Percentiles rank a stretch among this genome's conserved stretches.
These are phyloP conservation scores for Microcos paniculata DNA, from an alignment of 345 rosid genomes.

Conservation along the genomic window DNA sequence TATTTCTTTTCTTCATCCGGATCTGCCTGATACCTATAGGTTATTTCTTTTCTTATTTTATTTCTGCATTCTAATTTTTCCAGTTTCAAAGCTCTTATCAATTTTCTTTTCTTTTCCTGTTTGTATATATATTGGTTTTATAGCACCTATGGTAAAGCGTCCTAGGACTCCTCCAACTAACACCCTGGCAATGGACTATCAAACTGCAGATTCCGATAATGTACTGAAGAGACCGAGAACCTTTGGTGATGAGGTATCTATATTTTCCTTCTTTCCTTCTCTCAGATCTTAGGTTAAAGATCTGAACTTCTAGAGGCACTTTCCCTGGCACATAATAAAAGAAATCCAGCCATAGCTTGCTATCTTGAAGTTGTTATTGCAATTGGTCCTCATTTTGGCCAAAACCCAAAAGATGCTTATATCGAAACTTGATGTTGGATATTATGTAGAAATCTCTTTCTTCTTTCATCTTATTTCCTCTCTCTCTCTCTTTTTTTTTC, in stretches of 20 bases:
- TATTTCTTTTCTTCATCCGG: not conserved
- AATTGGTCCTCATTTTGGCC: not conserved
- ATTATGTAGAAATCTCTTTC: not conserved
- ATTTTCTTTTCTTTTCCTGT: not conserved
- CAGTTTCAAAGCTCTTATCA: not conserved
- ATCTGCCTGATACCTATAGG: not conserved
- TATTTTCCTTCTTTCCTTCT: not conserved
- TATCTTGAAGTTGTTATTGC: not conserved
- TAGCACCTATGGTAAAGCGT: conserved; percentile 22
- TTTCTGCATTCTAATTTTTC: not conserved
- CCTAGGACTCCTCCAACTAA: conserved; percentile 26
- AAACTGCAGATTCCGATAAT: conserved; percentile 29
- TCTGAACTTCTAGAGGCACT: not conserved
- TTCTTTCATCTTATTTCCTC: not conserved
- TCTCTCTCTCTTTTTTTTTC: too few species aligned
- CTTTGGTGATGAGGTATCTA: conserved; percentile 35
- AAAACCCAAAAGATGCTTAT: not conserved
- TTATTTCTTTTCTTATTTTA: not conserved
- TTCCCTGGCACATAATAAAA: too few species aligned
- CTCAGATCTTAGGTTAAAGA: not conserved
- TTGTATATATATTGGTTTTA: conserved; percentile 9
- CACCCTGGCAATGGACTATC: conserved; percentile 31
- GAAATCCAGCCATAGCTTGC: not conserved
- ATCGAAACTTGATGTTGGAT: not conserved
- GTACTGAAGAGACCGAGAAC: conserved; percentile 31